phyloP scores from a whole-genome alignment of 495 filamentous ascomycete genomes.

The Penicillium lagena region DNA sequence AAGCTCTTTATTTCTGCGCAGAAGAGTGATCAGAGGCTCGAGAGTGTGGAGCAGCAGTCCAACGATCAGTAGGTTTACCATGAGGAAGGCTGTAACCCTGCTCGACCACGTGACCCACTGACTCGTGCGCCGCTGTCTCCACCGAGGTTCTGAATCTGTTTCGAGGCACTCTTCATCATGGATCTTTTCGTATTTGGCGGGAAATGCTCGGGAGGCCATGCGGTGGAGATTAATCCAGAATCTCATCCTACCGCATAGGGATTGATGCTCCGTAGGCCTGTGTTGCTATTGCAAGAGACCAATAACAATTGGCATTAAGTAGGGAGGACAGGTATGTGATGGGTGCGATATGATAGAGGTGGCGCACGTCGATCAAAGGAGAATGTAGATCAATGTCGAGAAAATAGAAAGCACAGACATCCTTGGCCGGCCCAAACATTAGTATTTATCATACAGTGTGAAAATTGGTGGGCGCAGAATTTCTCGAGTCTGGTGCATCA shows the following conservation, averaged over 20 bases:
- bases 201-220: background rate
- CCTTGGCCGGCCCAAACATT: too few relatives aligned
- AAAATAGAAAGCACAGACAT: too few relatives aligned
- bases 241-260: background rate
- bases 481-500: too few relatives aligned
- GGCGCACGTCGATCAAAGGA: too few relatives aligned
- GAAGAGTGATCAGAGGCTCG: background rate
- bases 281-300: too few relatives aligned
- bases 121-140: background rate
- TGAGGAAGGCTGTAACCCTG: background rate
- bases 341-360: too few relatives aligned
- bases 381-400: too few relatives aligned
- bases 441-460: too few relatives aligned
- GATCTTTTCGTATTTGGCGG: background rate
- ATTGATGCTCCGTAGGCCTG: too few relatives aligned
- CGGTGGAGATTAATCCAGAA: background rate
- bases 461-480: too few relatives aligned
- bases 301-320: too few relatives aligned
- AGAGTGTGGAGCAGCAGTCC: background rate
- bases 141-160: background rate
- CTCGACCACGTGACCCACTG: background rate
- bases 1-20: background rate
- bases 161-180: background rate
- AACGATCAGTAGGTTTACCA: constrained; percentile 10
- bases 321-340: too few relatives aligned